These are phyloP conservation scores for Globisporangium polare DNA, from an alignment of 352 stramenopile species.

Conservation along the genomic window DNA sequence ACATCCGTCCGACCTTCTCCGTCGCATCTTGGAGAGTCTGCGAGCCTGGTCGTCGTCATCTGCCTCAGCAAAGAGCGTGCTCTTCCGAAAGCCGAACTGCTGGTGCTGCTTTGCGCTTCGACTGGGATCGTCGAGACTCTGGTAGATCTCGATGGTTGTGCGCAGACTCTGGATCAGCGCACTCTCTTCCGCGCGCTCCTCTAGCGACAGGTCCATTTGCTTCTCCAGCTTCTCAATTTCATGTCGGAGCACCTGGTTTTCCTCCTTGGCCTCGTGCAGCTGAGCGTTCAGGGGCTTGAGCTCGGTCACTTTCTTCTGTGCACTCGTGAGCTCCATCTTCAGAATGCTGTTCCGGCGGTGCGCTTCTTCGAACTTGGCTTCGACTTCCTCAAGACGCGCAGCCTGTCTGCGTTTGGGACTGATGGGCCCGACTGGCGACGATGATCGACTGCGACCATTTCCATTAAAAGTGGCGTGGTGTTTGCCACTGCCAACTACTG, in stretches of 20 bases:
- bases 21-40: conserved; percentile 5
- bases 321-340: conserved; percentile 46
- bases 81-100: conserved; percentile 4
- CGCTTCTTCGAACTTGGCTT: conserved; percentile 49
- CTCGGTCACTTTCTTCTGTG: conserved; percentile 47
- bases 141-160: conserved; percentile 55
- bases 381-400: conserved; percentile 25
- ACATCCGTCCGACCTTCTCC: conserved; percentile 23
- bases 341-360: conserved; percentile 37
- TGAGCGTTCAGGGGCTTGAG: conserved; percentile 42
- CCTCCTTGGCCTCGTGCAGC: conserved; percentile 26
- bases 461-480: background rate
- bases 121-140: conserved; percentile 48
- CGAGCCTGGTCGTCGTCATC: conserved; percentile 16
- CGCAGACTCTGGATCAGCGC: conserved; percentile 59
- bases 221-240: conserved; percentile 27
- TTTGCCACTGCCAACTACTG: background rate
- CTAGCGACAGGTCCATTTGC: conserved; percentile 18
- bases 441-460: background rate
- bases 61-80: background rate
- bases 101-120: conserved; percentile 16
- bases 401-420: conserved; percentile 20
- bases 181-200: conserved; percentile 45
- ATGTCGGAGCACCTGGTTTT: conserved; percentile 26
- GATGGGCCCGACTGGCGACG: conserved; percentile 12